Conservation (phyloP, 108 stramenopile genomes). For the Seminavis robusta region DNA sequence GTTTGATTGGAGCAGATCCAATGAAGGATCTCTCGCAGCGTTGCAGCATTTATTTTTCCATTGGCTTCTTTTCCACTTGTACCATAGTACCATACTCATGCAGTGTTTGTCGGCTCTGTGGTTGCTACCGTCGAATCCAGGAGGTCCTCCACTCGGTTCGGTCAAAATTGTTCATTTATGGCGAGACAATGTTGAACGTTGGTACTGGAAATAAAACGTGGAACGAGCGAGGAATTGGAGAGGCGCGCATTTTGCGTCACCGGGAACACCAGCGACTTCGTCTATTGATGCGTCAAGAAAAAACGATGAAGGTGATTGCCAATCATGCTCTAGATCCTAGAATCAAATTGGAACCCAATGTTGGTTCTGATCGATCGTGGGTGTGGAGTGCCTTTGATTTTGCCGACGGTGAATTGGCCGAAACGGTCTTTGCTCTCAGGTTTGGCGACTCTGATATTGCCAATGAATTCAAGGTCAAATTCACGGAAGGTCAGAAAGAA, state of each 20-base stretch:
- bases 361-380: constrained; percentile 93
- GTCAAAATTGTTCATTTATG: constrained; percentile 94
- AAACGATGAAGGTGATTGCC: constrained; percentile 98
- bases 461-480: constrained; percentile 88
- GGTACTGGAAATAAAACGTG: constrained; percentile 97
- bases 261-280: constrained; percentile 84
- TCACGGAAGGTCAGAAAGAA: constrained; percentile 78
- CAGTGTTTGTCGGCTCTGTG: background rate
- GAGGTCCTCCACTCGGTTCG: constrained; percentile 69
- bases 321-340: constrained; percentile 97
- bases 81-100: background rate
- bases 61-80: background rate
- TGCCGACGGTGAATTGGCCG: constrained; percentile 89
- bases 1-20: constrained; percentile 10
- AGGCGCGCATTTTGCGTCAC: constrained; percentile 95
- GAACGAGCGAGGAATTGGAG: constrained; percentile 97
- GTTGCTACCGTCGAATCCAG: constrained; percentile 9
- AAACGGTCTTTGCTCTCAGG: constrained; percentile 95
- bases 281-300: constrained; percentile 98
- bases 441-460: constrained; percentile 94
- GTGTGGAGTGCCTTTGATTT: constrained; percentile 99
- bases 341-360: constrained; percentile 94
- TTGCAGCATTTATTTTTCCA: background rate
- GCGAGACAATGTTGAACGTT: constrained; percentile 96
- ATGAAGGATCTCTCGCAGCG: background rate